phyloP scores from a whole-genome alignment of 2,329 filamentous ascomycete species.

The Fusarium verrucosum region DNA sequence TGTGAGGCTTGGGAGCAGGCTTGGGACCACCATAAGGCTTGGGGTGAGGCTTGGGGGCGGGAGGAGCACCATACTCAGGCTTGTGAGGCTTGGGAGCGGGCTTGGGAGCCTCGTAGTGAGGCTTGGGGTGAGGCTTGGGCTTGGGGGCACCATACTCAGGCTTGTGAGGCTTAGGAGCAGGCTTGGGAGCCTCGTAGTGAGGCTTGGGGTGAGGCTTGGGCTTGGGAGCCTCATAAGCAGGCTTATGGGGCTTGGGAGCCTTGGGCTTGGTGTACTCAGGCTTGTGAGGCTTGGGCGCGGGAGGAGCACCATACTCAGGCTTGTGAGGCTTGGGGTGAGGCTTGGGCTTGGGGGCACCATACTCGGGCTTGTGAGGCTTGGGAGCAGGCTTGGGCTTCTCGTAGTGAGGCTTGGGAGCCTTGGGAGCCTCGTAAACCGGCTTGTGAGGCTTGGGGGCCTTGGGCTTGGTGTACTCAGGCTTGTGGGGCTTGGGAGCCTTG shows the following conservation, averaged over 20 bases:
- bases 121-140: too few species aligned
- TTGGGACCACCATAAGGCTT: too few species aligned
- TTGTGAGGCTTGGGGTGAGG: background rate
- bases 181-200: background rate
- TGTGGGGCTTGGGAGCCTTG: background rate
- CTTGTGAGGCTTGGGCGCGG: too few species aligned
- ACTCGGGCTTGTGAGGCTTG: background rate
- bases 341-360: background rate
- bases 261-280: background rate
- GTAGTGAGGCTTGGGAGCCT: background rate
- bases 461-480: background rate
- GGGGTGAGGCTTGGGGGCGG: conserved; percentile 1
- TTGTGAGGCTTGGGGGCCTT: background rate
- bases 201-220: background rate
- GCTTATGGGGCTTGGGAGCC: conserved; percentile 27
- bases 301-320: background rate
- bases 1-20: background rate
- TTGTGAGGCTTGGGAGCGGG: too few species aligned
- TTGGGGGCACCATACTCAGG: background rate
- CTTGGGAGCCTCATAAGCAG: too few species aligned
- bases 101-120: too few species aligned
- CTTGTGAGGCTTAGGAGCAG: background rate
- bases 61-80: too few species aligned
- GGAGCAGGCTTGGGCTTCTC: background rate
- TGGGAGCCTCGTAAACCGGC: background rate